phyloP scores from a whole-genome alignment of 768 basidiomycete genomes.

The Paxillus ammoniavirescens region DNA sequence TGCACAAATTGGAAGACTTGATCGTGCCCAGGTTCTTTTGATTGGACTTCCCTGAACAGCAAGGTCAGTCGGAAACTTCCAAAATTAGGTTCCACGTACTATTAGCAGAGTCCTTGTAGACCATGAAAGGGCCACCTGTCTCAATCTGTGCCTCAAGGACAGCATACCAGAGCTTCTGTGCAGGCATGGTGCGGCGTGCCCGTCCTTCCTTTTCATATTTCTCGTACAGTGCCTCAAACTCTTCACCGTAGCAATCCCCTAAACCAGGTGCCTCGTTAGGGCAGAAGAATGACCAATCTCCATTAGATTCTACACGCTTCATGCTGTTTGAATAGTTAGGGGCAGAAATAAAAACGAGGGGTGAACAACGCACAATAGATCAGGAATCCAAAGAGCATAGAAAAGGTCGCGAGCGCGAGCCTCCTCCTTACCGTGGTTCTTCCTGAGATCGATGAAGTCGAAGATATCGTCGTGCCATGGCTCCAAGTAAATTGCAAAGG shows the following conservation, averaged over 20 bases:
- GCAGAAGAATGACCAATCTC: constrained; percentile 95
- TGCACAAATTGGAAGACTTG: constrained; percentile 99
- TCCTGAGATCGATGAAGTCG: constrained; percentile 95
- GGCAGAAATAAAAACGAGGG: background rate
- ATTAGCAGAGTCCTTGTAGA: constrained; percentile 97
- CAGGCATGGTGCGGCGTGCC: constrained; percentile 78
- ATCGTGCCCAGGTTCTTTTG: constrained; percentile 98
- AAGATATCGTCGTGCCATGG: constrained; percentile 99
- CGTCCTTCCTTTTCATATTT: constrained; percentile 90
- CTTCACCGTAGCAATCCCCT: constrained; percentile 83
- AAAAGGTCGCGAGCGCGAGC: constrained; percentile 94
- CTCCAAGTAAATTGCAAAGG: constrained; percentile 97
- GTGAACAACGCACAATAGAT: constrained; percentile 74
- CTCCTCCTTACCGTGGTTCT: constrained; percentile 99
- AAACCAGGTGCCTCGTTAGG: constrained; percentile 94
- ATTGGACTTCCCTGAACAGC: constrained; percentile 84
- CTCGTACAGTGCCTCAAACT: constrained; percentile 85
- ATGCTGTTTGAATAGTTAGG: constrained; percentile 52
- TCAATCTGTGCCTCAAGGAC: constrained; percentile 96
- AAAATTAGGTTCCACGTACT: constrained; percentile 43
- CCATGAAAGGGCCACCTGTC: constrained; percentile 98
- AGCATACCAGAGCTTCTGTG: constrained; percentile 98
- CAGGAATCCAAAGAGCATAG: constrained; percentile 97
- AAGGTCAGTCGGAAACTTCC: background rate
- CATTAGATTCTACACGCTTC: constrained; percentile 91